phyloP scores from a whole-genome alignment of 495 filamentous ascomycete genomes.

The Neurospora discreta region DNA sequence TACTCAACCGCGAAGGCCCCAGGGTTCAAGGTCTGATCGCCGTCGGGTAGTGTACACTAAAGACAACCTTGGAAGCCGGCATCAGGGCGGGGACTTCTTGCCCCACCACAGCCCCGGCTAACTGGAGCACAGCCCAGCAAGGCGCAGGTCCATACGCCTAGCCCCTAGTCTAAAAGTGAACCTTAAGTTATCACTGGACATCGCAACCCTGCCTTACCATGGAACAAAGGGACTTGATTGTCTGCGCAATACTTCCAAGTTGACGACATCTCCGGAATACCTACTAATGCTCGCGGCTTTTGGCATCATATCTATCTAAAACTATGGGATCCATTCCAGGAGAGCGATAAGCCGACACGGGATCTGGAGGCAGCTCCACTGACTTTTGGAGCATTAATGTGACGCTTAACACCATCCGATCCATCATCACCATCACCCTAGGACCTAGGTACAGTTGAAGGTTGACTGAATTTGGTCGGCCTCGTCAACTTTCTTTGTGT shows the following conservation, averaged over 20 bases:
- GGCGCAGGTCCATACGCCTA: neutral
- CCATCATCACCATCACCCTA: neutral
- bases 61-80: too few relatives aligned
- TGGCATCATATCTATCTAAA: neutral
- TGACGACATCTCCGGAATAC: neutral
- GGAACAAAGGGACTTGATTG: neutral
- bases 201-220: neutral
- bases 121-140: neutral
- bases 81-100: neutral
- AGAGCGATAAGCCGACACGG: neutral
- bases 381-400: neutral
- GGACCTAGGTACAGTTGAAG: neutral
- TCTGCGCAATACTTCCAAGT: neutral
- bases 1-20: too few relatives aligned
- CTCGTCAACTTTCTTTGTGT: neutral
- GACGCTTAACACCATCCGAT: neutral
- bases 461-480: neutral
- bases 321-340: neutral
- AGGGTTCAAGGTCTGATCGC: too few relatives aligned
- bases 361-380: neutral
- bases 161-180: neutral
- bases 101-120: neutral
- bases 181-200: neutral
- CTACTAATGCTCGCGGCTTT: neutral
- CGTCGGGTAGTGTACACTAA: too few relatives aligned